A percentile compares a stretch with the other conserved stretches of the same genome.
Evolutionary conservation across 2,329 filamentous ascomycete genomes (phyloP).

Genomic region (Diaporthe sp.): DNA sequence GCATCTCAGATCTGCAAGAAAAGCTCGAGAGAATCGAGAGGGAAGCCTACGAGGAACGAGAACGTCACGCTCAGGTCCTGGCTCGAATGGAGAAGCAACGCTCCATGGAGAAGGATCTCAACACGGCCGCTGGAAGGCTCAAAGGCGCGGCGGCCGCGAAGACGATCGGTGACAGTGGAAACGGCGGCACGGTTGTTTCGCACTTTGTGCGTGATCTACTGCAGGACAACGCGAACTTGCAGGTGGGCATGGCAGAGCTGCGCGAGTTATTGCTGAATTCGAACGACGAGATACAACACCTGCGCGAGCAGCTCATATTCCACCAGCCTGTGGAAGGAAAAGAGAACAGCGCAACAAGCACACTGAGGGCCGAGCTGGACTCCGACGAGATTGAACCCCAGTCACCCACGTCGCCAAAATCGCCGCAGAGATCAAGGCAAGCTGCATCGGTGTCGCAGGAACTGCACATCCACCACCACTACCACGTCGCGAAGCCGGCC

Average conservation of each 20-base stretch:
- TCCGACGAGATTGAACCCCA: conserved; percentile 51
- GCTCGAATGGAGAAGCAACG: conserved; percentile 87
- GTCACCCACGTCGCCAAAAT: conserved; percentile 43
- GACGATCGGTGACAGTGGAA: conserved; percentile 70
- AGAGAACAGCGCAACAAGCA: conserved; percentile 58
- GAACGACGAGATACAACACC: conserved; percentile 90
- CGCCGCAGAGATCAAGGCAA: conserved; percentile 38
- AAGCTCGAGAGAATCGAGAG: conserved; percentile 91
- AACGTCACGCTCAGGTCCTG: conserved; percentile 85
- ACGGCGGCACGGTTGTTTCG: conserved; percentile 81
- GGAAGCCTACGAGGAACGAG: conserved; percentile 83
- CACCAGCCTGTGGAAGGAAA: conserved; percentile 76
- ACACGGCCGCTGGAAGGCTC: conserved; percentile 81
- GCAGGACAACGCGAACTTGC: conserved; percentile 93
- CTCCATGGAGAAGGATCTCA: conserved; percentile 84
- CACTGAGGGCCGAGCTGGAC: conserved; percentile 79
- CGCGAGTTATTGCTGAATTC: conserved; percentile 91
- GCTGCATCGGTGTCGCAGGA: conserved; percentile 72
- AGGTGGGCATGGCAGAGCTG: conserved; percentile 91
- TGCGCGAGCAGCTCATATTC: conserved; percentile 83
- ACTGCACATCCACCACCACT: conserved; percentile 94
- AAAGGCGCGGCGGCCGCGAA: conserved; percentile 84
- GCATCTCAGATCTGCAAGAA: conserved; percentile 82
- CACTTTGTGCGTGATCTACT: conserved; percentile 97
- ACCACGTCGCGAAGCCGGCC: conserved; percentile 77